Base-by-base conservation (phyloP, 1,139 yeast genomes). In the Yamadazyma friedrichii region DNA sequence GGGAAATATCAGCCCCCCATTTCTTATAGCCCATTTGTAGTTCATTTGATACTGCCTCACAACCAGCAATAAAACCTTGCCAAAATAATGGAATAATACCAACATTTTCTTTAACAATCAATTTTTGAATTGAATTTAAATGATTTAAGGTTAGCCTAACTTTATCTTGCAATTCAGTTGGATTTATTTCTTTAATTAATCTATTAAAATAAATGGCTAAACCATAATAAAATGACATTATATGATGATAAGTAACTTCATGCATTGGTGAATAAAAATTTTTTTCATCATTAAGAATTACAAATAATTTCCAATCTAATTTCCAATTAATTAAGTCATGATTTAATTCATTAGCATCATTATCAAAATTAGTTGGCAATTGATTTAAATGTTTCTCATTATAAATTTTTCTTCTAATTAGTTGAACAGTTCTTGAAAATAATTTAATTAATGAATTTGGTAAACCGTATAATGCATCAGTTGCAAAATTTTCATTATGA, bases 21-120 rank as follows among this genome's bases (percentile, higher is more conserved):
- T 74, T 70, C 54, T 80, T 82, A 63, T 80, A 88, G 27, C 88
- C 83, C 47, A 72, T 62, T 50, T 87, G 93, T 35, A 83, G 62
- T 31, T 70, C 70, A 1, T 63, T 53, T 3, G 83, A 77, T 41
- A 77, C 75, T 3, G 94, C 87, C 48, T 87, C 89, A 55, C 95
- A 85, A 0, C 95, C 96, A 0, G 94, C 93, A 38, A 88, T 84
- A 51, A 88, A 88, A 0, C 94, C 95, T 55, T 87, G 94, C 91
- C 95, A 88, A 54, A 88, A 80, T 31, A 88, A 65, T 3, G 96
- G 96, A 30, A 84, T 79, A 38, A 87, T 82, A 25, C 77, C 74
- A 1, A 76, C 82, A 36, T 75, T 70, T 27, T 72, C 73, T n/a
- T 67, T 61, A 11, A 78, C 75, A 31, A 80, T 76, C 36, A 87